These are phyloP conservation scores for Penicillium janthinellum DNA, from an alignment of 2,329 filamentous ascomycete species.

Conservation along the genomic window DNA sequence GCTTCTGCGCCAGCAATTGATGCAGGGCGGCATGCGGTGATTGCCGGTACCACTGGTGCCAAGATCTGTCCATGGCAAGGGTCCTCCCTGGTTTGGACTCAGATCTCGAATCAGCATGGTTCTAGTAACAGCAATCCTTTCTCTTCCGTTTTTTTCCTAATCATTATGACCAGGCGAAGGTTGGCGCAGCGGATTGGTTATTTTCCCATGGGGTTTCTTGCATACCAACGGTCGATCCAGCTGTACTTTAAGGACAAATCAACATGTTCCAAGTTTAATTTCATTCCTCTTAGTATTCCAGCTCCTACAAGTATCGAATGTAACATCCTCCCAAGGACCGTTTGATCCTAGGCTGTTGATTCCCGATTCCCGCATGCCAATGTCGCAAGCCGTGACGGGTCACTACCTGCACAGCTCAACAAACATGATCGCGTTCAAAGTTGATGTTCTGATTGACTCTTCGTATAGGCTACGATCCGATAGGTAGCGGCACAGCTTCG, in stretches of 20 bases:
- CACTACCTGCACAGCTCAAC: neutral
- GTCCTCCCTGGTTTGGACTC: neutral
- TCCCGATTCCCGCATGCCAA: no score
- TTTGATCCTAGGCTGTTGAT: neutral
- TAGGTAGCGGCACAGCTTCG: no score
- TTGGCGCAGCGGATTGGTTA: constrained; percentile 18
- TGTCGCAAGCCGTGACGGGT: neutral
- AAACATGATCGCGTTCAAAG: neutral
- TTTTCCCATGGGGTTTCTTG: constrained; percentile 10
- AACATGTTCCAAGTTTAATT: neutral
- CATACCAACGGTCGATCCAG: constrained; percentile 13
- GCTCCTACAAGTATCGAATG: neutral
- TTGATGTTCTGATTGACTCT: neutral
- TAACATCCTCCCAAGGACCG: neutral
- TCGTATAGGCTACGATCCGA: no score
- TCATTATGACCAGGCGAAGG: constrained; percentile 17
- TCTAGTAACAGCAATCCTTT: neutral
- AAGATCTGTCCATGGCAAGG: neutral
- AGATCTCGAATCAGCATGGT: neutral
- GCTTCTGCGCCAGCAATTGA: constrained; percentile 68
- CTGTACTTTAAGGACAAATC: constrained; percentile 8
- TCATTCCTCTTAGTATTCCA: neutral
- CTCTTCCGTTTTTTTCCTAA: neutral
- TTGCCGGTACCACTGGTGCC: neutral
- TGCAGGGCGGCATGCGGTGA: constrained; percentile 44